A percentile compares a stretch with the other conserved stretches of the same genome.
These are phyloP conservation scores for Salvia sclarea DNA, from an alignment of 305 asterid species.

Conservation along the genomic window DNA sequence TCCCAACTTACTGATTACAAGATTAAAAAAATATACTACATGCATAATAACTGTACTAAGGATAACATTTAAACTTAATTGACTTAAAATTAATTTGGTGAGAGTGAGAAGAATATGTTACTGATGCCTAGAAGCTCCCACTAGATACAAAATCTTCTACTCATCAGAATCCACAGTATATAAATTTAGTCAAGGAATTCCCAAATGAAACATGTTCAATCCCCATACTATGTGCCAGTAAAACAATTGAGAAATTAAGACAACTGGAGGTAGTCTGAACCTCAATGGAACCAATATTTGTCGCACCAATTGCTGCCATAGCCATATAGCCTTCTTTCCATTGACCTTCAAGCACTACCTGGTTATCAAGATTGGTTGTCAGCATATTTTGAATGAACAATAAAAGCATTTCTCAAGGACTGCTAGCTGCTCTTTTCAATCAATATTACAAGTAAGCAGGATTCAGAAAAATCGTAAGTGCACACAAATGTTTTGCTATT, in stretches of 20 bases:
- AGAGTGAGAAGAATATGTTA: not conserved
- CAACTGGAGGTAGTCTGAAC: constrained; percentile 35
- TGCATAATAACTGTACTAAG: constrained; percentile 1
- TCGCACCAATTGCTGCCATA: constrained; percentile 98
- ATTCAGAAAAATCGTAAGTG: not conserved
- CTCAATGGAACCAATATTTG: constrained; percentile 95
- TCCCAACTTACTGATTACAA: too few relatives aligned
- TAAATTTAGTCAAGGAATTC: constrained; percentile 9
- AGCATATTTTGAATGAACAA: constrained; percentile 25
- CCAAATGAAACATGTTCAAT: constrained; percentile 13
- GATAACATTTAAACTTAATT: not conserved
- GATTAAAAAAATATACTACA: not conserved
- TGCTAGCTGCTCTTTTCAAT: not conserved
- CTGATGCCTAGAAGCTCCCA: constrained; percentile 14
- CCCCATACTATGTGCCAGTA: not conserved
- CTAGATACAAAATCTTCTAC: not conserved
- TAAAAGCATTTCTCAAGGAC: not conserved
- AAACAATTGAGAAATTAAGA: constrained; percentile 22
- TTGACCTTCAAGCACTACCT: constrained; percentile 96
- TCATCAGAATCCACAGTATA: constrained; percentile 14
- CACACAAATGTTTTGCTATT: not conserved
- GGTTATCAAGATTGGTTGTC: constrained; percentile 31
- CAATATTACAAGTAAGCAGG: not conserved
- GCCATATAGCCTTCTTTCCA: constrained; percentile 95
- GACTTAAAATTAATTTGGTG: not conserved